These are phyloP conservation scores for Vachellia pachyceras DNA, from an alignment of 306 rosid genomes.

Conservation along the genomic window DNA sequence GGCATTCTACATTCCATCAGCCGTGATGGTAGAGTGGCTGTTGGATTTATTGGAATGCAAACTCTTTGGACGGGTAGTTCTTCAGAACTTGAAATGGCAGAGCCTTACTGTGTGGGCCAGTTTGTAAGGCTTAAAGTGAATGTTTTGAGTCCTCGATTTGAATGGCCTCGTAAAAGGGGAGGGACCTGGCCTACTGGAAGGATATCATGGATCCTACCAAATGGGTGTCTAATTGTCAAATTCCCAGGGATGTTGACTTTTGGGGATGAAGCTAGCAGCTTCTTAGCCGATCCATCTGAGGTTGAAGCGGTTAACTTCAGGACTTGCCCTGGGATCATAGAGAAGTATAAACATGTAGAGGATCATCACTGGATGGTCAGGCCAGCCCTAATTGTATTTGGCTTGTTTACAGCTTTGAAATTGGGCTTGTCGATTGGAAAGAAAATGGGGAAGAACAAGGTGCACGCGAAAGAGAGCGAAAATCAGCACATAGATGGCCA, in stretches of 20 bases:
- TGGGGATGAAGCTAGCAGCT: conserved; percentile 56
- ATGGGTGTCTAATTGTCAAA: conserved; percentile 78
- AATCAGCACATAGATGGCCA: conserved; percentile 56
- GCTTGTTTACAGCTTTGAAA: conserved; percentile 76
- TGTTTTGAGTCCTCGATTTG: conserved; percentile 70
- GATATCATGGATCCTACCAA: conserved; percentile 82
- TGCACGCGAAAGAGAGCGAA: conserved; percentile 48
- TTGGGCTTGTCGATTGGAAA: conserved; percentile 65
- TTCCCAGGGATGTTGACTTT: conserved; percentile 77
- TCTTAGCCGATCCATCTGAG: conserved; percentile 87
- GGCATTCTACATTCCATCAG: conserved; percentile 81
- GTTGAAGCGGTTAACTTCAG: conserved; percentile 71
- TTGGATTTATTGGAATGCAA: conserved; percentile 76
- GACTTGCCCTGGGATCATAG: conserved; percentile 69
- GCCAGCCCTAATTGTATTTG: conserved; percentile 73
- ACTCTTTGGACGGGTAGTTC: conserved; percentile 83
- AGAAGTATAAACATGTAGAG: conserved; percentile 88
- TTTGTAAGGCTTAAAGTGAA: conserved; percentile 72
- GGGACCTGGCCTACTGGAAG: conserved; percentile 72
- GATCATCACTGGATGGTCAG: conserved; percentile 91
- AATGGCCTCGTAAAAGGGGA: conserved; percentile 77
- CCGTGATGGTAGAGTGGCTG: conserved; percentile 65
- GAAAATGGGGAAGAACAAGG: conserved; percentile 55
- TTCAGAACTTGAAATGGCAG: conserved; percentile 77
- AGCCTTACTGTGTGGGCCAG: conserved; percentile 74